Percentiles rank a stretch among this genome's conserved stretches.
Evolutionary conservation across 163 green algal genomes (phyloP).

Genomic region (Prototheca stagnorum): DNA sequence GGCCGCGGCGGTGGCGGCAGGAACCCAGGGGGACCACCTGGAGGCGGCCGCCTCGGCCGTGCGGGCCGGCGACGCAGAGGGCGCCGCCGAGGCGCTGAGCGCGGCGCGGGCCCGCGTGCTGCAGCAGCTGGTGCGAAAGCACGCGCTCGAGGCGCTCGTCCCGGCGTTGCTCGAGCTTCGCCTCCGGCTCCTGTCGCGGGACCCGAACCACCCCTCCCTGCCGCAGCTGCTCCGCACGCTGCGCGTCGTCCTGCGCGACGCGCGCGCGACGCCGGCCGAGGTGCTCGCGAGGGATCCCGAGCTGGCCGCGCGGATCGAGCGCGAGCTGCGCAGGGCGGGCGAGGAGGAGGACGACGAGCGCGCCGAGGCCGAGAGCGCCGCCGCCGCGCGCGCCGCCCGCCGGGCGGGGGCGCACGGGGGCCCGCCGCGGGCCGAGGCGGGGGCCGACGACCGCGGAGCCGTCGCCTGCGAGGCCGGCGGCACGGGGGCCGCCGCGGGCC

Average conservation of each 20-base stretch:
- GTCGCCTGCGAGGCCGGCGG: too few relatives aligned
- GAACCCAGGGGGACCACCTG: too few relatives aligned
- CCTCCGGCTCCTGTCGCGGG: conserved; percentile 34
- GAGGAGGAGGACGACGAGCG: conserved; percentile 72
- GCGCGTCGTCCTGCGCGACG: conserved; percentile 48
- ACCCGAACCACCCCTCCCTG: too few relatives aligned
- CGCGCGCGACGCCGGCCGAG: conserved; percentile 40
- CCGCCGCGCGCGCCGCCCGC: background rate
- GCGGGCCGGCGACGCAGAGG: conserved; percentile 23
- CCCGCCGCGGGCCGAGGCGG: background rate
- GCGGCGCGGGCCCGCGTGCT: conserved; percentile 42
- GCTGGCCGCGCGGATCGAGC: conserved; percentile 68
- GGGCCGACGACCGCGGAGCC: too few relatives aligned
- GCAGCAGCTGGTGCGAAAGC: conserved; percentile 53
- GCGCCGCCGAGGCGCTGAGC: conserved; percentile 7
- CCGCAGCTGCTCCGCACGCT: conserved; percentile 44
- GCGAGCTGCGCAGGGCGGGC: conserved; percentile 59
- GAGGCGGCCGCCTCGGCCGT: too few relatives aligned
- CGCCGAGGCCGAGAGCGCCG: conserved; percentile 43
- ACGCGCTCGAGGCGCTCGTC: conserved; percentile 64
- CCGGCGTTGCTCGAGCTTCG: conserved; percentile 63
- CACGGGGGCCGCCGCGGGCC: too few relatives aligned
- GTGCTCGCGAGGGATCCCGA: too few relatives aligned
- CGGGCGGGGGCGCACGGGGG: background rate
- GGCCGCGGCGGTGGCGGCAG: too few relatives aligned